Base-by-base conservation (phyloP, 257 asterid species). In the Verbena officinalis region DNA sequence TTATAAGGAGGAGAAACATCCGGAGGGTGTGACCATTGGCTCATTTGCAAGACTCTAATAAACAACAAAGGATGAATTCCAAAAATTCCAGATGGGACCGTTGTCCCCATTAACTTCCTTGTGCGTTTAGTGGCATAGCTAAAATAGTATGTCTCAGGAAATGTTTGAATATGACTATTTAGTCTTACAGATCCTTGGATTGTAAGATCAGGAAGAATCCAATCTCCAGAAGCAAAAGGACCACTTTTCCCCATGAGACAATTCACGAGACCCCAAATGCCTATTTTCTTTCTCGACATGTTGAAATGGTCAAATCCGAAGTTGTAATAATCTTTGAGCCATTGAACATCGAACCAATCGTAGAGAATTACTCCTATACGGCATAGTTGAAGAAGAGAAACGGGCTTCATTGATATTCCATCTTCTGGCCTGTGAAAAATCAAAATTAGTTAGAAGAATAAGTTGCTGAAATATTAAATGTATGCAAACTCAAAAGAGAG, bases 161-260 rank as follows among this genome's bases (percentile, higher is more conserved):
- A 84, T 8, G 95, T 94, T 1, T 50, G 82, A 39, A 94, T 67
- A 58, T 60, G 76, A 73, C 81, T 77, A 78, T 94, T 94, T 62
- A 94, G 42, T 64, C 74, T 75, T 69, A 88, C 58, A 5, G 97
- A 82, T 1, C 99, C 99, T 75, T 90, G 96, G 65, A 94, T 75
- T 1, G 95, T 84, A 44, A 94, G 92, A 72, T 94, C 99, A 0
- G 96, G 99, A 62, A 94, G 96, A 67, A 94, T 90, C 99, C 99
- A 94, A 44, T 94, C 99, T 39, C 87, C 95, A 0, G 92, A 70
- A 39, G 97, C 89, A 76, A 94, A 94, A 0, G 99, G 99, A 65
- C 99, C 99, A 4, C 77, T 61, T 68, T 78, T 88, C 14, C 97
- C 95, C 65, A 78, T 56, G 38, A 94, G 96, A 71, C 95, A 88